Base-by-base conservation (phyloP, 176 grass and related monocot genomes). In the Leersia perrieri region DNA sequence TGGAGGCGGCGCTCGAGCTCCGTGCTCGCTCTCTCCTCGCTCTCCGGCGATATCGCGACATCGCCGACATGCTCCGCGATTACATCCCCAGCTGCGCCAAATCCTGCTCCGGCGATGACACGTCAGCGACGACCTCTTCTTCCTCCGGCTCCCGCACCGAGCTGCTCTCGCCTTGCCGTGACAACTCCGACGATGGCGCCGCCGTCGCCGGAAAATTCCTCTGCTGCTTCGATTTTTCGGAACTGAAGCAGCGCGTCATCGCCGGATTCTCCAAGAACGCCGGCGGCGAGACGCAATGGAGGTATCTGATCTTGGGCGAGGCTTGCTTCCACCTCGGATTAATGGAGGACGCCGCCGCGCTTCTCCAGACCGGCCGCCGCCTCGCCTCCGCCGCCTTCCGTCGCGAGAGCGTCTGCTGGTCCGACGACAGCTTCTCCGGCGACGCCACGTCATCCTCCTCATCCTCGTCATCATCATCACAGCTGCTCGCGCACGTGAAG, bases 301-400 rank as follows among this genome's bases (percentile, higher is more conserved):
- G 96, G 89, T 95, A 99, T 64, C 29, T 93, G 86, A 79, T 85
- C 12, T n/a, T 99, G 77, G 96, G 96, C n/a, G 78, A 91, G 28
- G 92, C 96, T 23, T 99, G 96, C 63, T 91, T 90, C 81, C 92
- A 99, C 34, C 85, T 99, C 14, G 96, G 96, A 4, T 29, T 99
- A 33, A 95, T 95, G 96, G 96, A 99, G 80, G 93, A 99, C 74
- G 89, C 96, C 20, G 92, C 64, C 73, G 88, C 83, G 35, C 90
- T 99, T 0, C 86, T 99, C 61, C 96, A 99, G 23, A 91, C 90
- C 0, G 89, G 82, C 0, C 96, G 96, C 35, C 89, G 96, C 62
- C 93, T 99, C 3, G 93, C 92, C 40, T 88, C 96, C 7, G 96
- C 90, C 0, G 96, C 90, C 25, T 99, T 93, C 78, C 88, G 96